Conservation (phyloP, 2,329 filamentous ascomycete genomes). For the Neofusicoccum parvum region DNA sequence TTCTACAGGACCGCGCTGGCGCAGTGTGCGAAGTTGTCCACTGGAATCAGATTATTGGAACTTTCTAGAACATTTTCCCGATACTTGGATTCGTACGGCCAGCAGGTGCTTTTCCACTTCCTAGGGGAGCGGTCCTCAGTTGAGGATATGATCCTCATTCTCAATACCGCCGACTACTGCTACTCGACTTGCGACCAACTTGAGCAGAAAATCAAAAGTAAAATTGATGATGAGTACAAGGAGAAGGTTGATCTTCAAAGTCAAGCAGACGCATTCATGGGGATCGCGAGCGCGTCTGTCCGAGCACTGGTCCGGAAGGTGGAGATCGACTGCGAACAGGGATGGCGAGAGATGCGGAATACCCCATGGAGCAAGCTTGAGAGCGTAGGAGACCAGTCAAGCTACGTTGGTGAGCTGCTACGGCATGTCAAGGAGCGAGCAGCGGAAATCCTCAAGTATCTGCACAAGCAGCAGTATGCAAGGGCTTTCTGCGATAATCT, state of each 20-base stretch:
- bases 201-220: slow-evolving; percentile 89
- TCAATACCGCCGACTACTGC: slow-evolving; percentile 98
- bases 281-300: slow-evolving; percentile 86
- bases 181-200: slow-evolving; percentile 90
- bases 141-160: slow-evolving; percentile 79
- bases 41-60: slow-evolving; percentile 82
- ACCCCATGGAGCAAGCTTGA: slow-evolving; percentile 95
- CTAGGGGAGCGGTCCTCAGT: slow-evolving; percentile 65
- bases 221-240: slow-evolving; percentile 78
- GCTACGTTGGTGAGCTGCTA: slow-evolving; percentile 83
- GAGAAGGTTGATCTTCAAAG: slow-evolving; percentile 81
- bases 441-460: slow-evolving; percentile 71
- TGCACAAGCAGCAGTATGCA: slow-evolving; percentile 91
- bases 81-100: slow-evolving; percentile 93
- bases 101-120: slow-evolving; percentile 82
- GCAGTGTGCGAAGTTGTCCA: slow-evolving; percentile 95
- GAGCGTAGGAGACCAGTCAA: slow-evolving; percentile 88
- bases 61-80: slow-evolving; percentile 84
- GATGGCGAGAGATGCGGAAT: slow-evolving; percentile 97
- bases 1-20: slow-evolving; percentile 92
- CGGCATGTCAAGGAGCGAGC: slow-evolving; percentile 71
- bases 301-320: slow-evolving; percentile 81
- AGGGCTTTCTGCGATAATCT: slow-evolving; percentile 93
- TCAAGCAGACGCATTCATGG: slow-evolving; percentile 93
- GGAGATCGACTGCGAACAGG: slow-evolving; percentile 77